These are phyloP conservation scores for Aciculosporium take DNA, from an alignment of 2,329 filamentous ascomycete species.

Conservation along the genomic window DNA sequence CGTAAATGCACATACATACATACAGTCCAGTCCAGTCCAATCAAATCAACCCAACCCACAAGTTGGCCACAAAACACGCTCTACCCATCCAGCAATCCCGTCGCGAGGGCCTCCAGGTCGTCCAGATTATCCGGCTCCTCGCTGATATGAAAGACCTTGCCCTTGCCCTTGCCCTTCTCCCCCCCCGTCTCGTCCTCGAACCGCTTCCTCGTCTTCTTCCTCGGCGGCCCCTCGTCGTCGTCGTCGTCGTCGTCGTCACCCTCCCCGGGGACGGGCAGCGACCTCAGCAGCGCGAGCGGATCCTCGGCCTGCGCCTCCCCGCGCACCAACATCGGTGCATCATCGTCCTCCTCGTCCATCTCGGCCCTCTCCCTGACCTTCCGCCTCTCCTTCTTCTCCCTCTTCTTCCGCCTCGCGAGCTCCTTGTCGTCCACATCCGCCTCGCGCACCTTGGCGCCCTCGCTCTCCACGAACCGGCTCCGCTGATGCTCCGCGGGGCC, in stretches of 20 bases:
- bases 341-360: slow-evolving; percentile 10
- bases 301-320: slow-evolving; percentile 28
- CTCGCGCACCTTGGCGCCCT: slow-evolving; percentile 54
- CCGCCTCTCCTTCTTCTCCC: slow-evolving; percentile 60
- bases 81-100: slow-evolving; percentile 48
- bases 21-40: no score
- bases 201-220: slow-evolving; percentile 59
- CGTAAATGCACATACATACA: no score
- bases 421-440: slow-evolving; percentile 77
- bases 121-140: slow-evolving; percentile 66
- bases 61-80: neutral
- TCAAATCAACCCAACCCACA: no score
- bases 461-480: slow-evolving; percentile 61
- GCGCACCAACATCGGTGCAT: slow-evolving; percentile 21
- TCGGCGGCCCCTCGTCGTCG: slow-evolving; percentile 43
- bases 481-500: slow-evolving; percentile 67
- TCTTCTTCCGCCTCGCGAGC: slow-evolving; percentile 60
- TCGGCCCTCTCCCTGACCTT: slow-evolving; percentile 48
- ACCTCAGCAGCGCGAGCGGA: slow-evolving; percentile 42
- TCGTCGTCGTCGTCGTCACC: slow-evolving; percentile 42
- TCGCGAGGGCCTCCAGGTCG: slow-evolving; percentile 64
- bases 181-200: slow-evolving; percentile 45
- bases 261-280: slow-evolving; percentile 32
- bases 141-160: slow-evolving; percentile 45
- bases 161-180: slow-evolving; percentile 23